Base-by-base conservation (phyloP, 345 rosid species). In the Carallia brachiata region DNA sequence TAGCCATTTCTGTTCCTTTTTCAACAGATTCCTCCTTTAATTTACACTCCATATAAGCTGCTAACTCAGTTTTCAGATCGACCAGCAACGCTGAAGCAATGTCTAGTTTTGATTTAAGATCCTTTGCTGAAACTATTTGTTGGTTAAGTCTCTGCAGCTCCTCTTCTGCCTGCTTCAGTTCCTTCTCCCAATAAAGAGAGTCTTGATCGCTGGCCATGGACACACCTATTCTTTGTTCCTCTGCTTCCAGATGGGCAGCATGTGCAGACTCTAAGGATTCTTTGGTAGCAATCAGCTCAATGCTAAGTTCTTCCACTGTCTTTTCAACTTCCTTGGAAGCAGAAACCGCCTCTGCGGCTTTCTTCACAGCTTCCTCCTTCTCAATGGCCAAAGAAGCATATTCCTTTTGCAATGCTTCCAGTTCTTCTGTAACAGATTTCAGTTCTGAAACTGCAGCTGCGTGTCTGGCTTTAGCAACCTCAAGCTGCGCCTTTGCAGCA, bases 401-500 rank as follows among this genome's bases (percentile, higher is more conserved):
- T 65, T 90, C 95, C 50, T 62, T 80, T 23, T 67, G 66, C 62
- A 90, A 68, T 36, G 84, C 73, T 74, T 84, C 84, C 74, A 94
- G 58, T 85, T 88, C 96, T 50, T 86, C 89, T 63, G 79, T 88
- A 71, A 91, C 95, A 36, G 88, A 77, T 79, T 86, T 79, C 50
- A 91, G 73, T 73, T 94, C 98, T 8, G 90, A 74, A 74, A 86
- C 76, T 2, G 98, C 96, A 13, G 95, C 81, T 40, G 82, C 52
- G 66, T 94, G 86, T 75, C 98, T 87, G 37, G 88, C 88, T 81
- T 84, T 84, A 67, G 98, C 98, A 72, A 94, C 96, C 82, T 91
- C 97, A 65, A 91, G 86, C 81, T 94, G 97, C 30, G 95, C 89
- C 88, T 88, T 94, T 62, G 98, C 90, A 50, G 97, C 97, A 73